These are phyloP conservation scores for Erythrophleum ivorense DNA, from an alignment of 331 rosid genomes.

Conservation along the genomic window DNA sequence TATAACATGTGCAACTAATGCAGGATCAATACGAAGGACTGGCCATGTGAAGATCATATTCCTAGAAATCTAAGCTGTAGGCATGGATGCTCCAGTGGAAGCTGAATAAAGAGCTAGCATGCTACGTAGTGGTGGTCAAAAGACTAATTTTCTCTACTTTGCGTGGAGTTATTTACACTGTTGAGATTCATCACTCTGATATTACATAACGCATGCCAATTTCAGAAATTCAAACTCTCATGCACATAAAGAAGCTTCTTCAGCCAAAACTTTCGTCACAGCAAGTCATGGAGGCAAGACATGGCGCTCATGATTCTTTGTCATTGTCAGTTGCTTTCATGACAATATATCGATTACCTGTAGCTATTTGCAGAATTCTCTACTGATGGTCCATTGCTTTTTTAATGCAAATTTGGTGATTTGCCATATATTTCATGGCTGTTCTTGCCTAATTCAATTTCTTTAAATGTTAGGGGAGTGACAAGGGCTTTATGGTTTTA, in stretches of 20 bases:
- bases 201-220: neutral
- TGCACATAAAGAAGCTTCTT: constrained; percentile 18
- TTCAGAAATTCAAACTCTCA: neutral
- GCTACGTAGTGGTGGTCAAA: constrained; percentile 21
- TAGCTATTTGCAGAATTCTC: constrained; percentile 6
- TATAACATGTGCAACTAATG: constrained; percentile 12
- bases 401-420: neutral
- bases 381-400: neutral
- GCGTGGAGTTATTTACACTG: neutral
- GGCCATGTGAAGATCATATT: constrained; percentile 16
- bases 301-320: neutral
- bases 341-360: neutral
- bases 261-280: constrained; percentile 1
- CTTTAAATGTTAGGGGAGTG: neutral
- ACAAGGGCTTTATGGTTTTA: neutral
- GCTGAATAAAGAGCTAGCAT: constrained; percentile 35
- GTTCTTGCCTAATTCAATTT: neutral
- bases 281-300: neutral
- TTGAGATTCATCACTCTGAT: constrained; percentile 6
- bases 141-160: constrained; percentile 7
- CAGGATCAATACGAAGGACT: constrained; percentile 37
- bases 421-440: neutral
- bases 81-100: constrained; percentile 1
- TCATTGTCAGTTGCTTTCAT: constrained; percentile 11
- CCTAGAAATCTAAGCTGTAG: neutral